Conservation (phyloP, 164 flowering plant species). For the Akebia trifoliata region DNA sequence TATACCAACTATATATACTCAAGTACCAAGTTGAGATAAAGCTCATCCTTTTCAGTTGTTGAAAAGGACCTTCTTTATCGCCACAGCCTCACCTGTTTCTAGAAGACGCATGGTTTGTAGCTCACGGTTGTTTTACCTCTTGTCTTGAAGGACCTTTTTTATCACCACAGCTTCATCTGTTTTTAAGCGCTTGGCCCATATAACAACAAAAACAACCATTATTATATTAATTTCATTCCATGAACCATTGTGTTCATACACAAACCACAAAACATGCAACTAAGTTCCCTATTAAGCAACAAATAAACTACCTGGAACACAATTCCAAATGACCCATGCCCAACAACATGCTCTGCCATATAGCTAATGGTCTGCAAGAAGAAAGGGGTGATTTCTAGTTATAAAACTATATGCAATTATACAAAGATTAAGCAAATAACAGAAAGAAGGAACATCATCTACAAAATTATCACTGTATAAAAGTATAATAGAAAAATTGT, state of each 20-base stretch:
- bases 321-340: too few species aligned
- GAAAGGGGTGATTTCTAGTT: not conserved
- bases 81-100: too few species aligned
- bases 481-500: not conserved
- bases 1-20: too few species aligned
- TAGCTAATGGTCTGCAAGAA: conserved; percentile 10
- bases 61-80: too few species aligned
- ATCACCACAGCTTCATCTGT: too few species aligned
- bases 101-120: conserved; percentile 52
- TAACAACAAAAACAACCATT: not conserved
- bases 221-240: not conserved
- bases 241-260: not conserved
- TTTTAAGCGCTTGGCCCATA: too few species aligned
- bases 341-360: too few species aligned
- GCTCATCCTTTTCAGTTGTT: too few species aligned
- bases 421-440: not conserved
- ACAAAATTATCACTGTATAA: not conserved
- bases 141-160: too few species aligned
- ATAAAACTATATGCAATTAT: not conserved
- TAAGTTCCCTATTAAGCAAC: not conserved
- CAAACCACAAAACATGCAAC: not conserved
- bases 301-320: conserved; percentile 53
- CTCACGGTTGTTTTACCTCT: conserved; percentile 67
- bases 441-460: not conserved
- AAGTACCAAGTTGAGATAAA: too few species aligned